Percentiles rank a stretch among this genome's conserved stretches.
Conservation (phyloP, 2,329 filamentous ascomycete species). For the Didymella sp. region DNA sequence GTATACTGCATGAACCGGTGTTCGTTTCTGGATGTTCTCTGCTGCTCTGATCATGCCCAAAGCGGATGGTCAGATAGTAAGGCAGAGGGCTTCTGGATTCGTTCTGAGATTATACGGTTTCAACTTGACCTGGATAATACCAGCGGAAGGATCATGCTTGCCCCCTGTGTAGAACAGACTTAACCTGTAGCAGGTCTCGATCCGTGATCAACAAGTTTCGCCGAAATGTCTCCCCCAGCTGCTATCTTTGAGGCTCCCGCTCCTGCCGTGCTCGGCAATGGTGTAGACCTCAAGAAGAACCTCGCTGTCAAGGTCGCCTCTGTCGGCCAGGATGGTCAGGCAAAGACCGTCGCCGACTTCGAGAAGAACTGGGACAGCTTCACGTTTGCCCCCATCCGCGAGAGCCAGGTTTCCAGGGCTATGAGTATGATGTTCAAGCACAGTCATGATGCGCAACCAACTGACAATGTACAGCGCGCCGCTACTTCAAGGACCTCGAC, state of each 20-base stretch:
- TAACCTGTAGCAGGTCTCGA: constrained; percentile 44
- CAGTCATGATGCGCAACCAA: background rate
- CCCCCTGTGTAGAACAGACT: constrained; percentile 46
- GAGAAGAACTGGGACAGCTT: constrained; percentile 82
- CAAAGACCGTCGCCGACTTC: constrained; percentile 68
- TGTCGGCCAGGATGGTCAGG: constrained; percentile 55
- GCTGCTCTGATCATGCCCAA: constrained; percentile 6
- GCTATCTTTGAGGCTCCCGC: constrained; percentile 67
- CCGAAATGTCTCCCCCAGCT: constrained; percentile 77
- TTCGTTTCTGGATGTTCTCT: constrained; percentile 38
- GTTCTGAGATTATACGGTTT: constrained; percentile 90
- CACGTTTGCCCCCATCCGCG: constrained; percentile 83
- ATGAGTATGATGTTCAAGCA: constrained; percentile 64
- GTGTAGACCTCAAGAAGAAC: constrained; percentile 44
- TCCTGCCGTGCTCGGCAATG: constrained; percentile 52
- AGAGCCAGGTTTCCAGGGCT: constrained; percentile 89
- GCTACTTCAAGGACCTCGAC: constrained; percentile 91
- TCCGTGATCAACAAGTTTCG: constrained; percentile 37
- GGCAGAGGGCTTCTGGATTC: constrained; percentile 38
- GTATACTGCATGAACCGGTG: constrained; percentile 55
- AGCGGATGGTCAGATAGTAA: constrained; percentile 4
- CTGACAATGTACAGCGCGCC: constrained; percentile 58
- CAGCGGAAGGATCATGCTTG: constrained; percentile 99
- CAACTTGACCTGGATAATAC: constrained; percentile 99
- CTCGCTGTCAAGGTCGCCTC: constrained; percentile 58